Base-by-base conservation (phyloP, 352 stramenopile genomes). In the Phytophthora palmivora region DNA sequence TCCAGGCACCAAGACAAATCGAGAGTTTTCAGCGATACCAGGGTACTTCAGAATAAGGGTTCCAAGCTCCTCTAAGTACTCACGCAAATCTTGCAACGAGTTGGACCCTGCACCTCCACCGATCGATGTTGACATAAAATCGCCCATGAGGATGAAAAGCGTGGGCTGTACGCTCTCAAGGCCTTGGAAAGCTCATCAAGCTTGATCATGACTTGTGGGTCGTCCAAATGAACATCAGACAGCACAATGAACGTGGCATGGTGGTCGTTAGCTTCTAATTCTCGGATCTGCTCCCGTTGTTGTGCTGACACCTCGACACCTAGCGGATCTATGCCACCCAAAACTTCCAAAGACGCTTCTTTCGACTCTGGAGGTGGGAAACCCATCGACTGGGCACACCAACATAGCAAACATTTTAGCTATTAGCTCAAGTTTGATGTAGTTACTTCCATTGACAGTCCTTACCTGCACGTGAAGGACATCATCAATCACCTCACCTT, bases 131-230 rank as follows among this genome's bases (percentile, higher is more conserved):
- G 88, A 95, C 44, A 92, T 79, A 58, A 98, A 98, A 68, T 98
- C 92, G 39, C 95, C 95, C 91, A 98, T 98, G 19, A 98, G 81
- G 12, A 98, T 83, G 63, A 98, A 98, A 16, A 98, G 62, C 16
- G 83, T 82, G 9, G 87, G 84, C 44, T 84, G 51, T 10, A 96
- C 72, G 18, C 71, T 80, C 47, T 96, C 78, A 26, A 96, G 89
- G 1, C 88, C 92, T 39, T 94, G 78, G 49, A 98, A 96, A 98
- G 73, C 24, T 87, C 57, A 54, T 96, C 82, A 30, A 98, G 78
- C 51, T 96, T 90, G 37, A 86, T 82, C 70, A 98, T 85, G 16
- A 97, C 90, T 16, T 88, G 72, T 12, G 89, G 89, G 28, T 98
- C 89, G 70, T 98, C 95, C 60, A 98, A 60, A 68, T 97, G 86